Conservation (phyloP, 2,329 filamentous ascomycete genomes). For the Aschersonia sp. region DNA sequence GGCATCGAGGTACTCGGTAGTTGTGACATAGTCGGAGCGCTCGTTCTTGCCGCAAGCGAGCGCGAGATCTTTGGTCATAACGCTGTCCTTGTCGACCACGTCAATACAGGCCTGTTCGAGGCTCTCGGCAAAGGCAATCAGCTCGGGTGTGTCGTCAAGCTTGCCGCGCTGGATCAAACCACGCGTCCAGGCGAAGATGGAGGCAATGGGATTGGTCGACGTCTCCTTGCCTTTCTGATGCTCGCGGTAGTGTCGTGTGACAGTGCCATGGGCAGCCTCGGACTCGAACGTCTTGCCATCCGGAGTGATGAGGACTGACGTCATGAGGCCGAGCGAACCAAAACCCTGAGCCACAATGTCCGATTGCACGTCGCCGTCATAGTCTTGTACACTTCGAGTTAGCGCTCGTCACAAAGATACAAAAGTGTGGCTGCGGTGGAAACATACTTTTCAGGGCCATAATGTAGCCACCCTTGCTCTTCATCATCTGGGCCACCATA, state of each 20-base stretch:
- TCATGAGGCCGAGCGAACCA: slow-evolving; percentile 96
- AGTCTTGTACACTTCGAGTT: slow-evolving; percentile 45
- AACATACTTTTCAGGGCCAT: slow-evolving; percentile 93
- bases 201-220: slow-evolving; percentile 96
- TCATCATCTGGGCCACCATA: slow-evolving; percentile 99
- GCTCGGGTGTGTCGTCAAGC: slow-evolving; percentile 82
- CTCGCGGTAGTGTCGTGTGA: slow-evolving; percentile 96
- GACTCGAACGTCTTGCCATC: slow-evolving; percentile 96
- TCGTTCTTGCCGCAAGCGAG: slow-evolving; percentile 81
- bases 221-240: slow-evolving; percentile 97
- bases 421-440: not conserved
- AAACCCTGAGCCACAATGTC: slow-evolving; percentile 98
- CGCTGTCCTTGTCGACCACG: slow-evolving; percentile 80
- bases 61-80: slow-evolving; percentile 99
- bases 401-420: not conserved
- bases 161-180: slow-evolving; percentile 86
- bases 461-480: slow-evolving; percentile 89
- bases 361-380: slow-evolving; percentile 97
- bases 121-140: slow-evolving; percentile 79
- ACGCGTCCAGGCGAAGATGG: slow-evolving; percentile 97
- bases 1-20: slow-evolving; percentile 77
- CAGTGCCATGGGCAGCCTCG: slow-evolving; percentile 94
- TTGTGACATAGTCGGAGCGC: slow-evolving; percentile 78
- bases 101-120: slow-evolving; percentile 90
- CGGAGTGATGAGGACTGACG: slow-evolving; percentile 89